These are phyloP conservation scores for Melampsora larici-populina DNA, from an alignment of 1,284 basidiomycete species.

Conservation along the genomic window DNA sequence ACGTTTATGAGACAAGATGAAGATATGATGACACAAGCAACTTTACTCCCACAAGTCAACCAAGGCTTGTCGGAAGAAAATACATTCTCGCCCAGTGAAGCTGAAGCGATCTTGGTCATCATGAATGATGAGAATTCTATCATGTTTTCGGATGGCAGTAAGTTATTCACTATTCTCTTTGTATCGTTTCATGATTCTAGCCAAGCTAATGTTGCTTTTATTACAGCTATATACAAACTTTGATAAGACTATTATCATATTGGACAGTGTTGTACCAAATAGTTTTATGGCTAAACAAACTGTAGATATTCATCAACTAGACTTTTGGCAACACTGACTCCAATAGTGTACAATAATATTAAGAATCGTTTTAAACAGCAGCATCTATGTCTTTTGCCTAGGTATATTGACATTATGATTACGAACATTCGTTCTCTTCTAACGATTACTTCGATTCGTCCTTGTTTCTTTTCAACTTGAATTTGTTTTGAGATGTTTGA, in stretches of 20 bases:
- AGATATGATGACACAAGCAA: constrained; percentile 64
- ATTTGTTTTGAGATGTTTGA: too few species aligned
- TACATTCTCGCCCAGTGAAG: constrained; percentile 77
- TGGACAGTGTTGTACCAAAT: neutral
- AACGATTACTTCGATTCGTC: too few species aligned
- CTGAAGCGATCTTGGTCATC: constrained; percentile 57
- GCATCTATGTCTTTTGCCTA: too few species aligned
- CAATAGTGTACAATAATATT: too few species aligned
- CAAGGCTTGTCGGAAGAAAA: constrained; percentile 66
- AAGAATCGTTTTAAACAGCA: too few species aligned
- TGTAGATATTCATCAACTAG: too few species aligned
- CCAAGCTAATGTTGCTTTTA: neutral
- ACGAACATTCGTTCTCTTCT: too few species aligned
- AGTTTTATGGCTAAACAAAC: too few species aligned
- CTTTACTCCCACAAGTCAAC: constrained; percentile 75
- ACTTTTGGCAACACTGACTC: too few species aligned
- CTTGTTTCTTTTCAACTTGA: too few species aligned
- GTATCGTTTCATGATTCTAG: neutral
- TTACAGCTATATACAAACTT: constrained; percentile 13
- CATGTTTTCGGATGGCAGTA: constrained; percentile 73
- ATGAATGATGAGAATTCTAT: constrained; percentile 83
- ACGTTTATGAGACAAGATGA: constrained; percentile 69
- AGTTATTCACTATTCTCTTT: neutral
- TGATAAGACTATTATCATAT: neutral
- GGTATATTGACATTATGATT: too few species aligned